A percentile compares a stretch with the other conserved stretches of the same genome.
Conservation (phyloP, 1,139 yeast species). For the Petasospora rhodanensis region DNA sequence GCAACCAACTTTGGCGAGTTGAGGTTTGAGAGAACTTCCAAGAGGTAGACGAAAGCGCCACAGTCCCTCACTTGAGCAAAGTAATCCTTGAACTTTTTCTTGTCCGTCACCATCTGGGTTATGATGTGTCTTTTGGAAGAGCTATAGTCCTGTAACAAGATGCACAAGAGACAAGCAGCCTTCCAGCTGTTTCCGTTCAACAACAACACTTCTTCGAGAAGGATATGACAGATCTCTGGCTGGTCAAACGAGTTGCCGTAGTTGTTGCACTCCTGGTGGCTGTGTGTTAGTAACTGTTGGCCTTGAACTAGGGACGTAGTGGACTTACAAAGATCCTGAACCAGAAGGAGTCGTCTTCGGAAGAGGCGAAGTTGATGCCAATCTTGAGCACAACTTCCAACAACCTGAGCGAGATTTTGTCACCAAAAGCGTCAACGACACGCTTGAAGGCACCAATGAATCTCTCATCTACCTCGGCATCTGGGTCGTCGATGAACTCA, state of each 20-base stretch:
- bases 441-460: conserved; percentile 8
- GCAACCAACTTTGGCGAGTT: too few relatives aligned
- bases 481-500: conserved; percentile 12
- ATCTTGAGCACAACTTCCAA: conserved; percentile 22
- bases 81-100: too few relatives aligned
- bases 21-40: too few relatives aligned
- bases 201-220: conserved; percentile 11
- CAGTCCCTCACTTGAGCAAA: too few relatives aligned
- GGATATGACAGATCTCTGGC: conserved; percentile 8
- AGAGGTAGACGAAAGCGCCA: too few relatives aligned
- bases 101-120: too few relatives aligned
- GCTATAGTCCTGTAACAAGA: conserved; percentile 22
- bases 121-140: conserved; percentile 4
- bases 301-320: background rate
- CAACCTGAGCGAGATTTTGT: conserved; percentile 12
- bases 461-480: conserved; percentile 4
- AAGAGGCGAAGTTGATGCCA: conserved; percentile 20
- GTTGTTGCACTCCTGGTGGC: conserved; percentile 14
- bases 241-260: conserved; percentile 19
- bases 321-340: conserved; percentile 19
- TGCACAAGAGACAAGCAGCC: conserved; percentile 23
- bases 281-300: conserved; percentile 2
- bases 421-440: conserved; percentile 10
- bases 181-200: conserved; percentile 22
- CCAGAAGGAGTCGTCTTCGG: conserved; percentile 25